Percentiles rank a stretch among this genome's conserved stretches.
Evolutionary conservation across 192 early-diverging fungal genomes (phyloP).

Genomic region (Coemansia reversa): DNA sequence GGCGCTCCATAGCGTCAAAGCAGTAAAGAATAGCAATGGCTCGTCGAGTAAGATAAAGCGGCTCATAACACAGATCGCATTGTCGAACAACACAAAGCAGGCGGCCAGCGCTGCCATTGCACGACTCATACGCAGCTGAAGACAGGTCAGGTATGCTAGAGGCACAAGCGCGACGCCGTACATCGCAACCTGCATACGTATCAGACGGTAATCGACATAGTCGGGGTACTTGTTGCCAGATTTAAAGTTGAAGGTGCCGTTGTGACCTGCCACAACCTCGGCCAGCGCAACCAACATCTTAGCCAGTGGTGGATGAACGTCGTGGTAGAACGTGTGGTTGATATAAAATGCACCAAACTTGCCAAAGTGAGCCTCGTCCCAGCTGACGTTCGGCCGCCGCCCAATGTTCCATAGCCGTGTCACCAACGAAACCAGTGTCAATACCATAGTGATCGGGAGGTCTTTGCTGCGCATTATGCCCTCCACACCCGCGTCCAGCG

Average conservation of each 20-base stretch:
- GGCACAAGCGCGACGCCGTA: slow-evolving; percentile 71
- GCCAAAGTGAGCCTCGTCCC: slow-evolving; percentile 69
- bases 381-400: slow-evolving; percentile 59
- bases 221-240: slow-evolving; percentile 63
- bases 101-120: slow-evolving; percentile 58
- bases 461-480: slow-evolving; percentile 55
- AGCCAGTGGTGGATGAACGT: slow-evolving; percentile 95
- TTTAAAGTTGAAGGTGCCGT: slow-evolving; percentile 69
- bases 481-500: slow-evolving; percentile 22
- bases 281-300: slow-evolving; percentile 74
- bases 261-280: slow-evolving; percentile 62
- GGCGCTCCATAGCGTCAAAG: slow-evolving; percentile 56
- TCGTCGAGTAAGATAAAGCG: slow-evolving; percentile 74
- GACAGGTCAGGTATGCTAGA: slow-evolving; percentile 66
- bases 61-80: slow-evolving; percentile 63
- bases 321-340: slow-evolving; percentile 91
- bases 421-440: slow-evolving; percentile 66
- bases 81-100: slow-evolving; percentile 67
- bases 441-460: slow-evolving; percentile 48
- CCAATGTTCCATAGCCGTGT: slow-evolving; percentile 68
- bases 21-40: slow-evolving; percentile 74
- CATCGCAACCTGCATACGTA: slow-evolving; percentile 62
- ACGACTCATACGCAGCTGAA: slow-evolving; percentile 59
- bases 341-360: slow-evolving; percentile 91
- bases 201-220: slow-evolving; percentile 63